Evolutionary conservation across 495 filamentous ascomycete genomes (phyloP).

Genomic region (Rostrohypoxylon terebratum): DNA sequence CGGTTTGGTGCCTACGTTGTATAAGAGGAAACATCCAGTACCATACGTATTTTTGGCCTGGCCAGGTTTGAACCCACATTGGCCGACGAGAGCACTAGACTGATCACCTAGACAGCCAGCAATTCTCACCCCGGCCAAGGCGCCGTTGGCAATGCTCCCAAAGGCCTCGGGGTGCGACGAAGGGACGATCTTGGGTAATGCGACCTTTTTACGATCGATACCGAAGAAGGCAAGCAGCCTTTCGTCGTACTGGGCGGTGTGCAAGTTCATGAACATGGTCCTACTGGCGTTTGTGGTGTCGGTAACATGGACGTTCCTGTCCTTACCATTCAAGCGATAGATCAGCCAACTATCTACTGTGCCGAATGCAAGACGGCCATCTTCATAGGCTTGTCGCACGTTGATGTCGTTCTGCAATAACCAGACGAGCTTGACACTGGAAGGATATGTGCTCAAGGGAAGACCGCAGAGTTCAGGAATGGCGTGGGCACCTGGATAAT

Average conservation of each 20-base stretch:
- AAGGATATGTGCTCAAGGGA: constrained; percentile 93
- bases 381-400: constrained; percentile 82
- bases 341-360: constrained; percentile 96
- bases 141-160: constrained; percentile 73
- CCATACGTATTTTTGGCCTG: constrained; percentile 97
- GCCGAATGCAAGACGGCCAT: constrained; percentile 84
- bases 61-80: constrained; percentile 88
- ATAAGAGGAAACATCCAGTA: constrained; percentile 94
- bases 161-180: constrained; percentile 84
- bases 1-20: constrained; percentile 91
- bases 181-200: constrained; percentile 85
- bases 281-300: constrained; percentile 93
- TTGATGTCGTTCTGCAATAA: constrained; percentile 77
- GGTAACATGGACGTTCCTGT: constrained; percentile 76
- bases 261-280: constrained; percentile 97
- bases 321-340: constrained; percentile 84
- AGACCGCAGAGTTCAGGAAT: constrained; percentile 83
- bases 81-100: constrained; percentile 90
- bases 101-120: constrained; percentile 93
- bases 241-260: constrained; percentile 87
- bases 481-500: constrained; percentile 70
- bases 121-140: constrained; percentile 80
- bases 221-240: constrained; percentile 84
- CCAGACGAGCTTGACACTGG: constrained; percentile 90
- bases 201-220: constrained; percentile 78